Conservation (phyloP, 495 filamentous ascomycete genomes). For the Cercophora newfieldiana region DNA sequence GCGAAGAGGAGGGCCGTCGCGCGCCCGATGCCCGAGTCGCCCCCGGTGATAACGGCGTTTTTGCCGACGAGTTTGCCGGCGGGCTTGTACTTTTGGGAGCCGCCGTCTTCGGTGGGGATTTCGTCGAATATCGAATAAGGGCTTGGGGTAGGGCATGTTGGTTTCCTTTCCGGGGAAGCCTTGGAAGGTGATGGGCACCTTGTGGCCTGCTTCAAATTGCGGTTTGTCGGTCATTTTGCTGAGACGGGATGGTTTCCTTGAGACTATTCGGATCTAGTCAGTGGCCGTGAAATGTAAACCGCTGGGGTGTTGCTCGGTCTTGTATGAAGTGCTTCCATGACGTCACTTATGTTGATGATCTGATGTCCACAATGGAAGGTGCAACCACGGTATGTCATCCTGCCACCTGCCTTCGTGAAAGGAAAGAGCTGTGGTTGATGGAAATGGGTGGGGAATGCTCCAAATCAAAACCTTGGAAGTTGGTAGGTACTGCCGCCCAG, state of each 20-base stretch:
- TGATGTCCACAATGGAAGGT: background rate
- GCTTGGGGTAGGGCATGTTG: constrained; percentile 62
- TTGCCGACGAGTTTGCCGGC: constrained; percentile 75
- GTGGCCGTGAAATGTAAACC: background rate
- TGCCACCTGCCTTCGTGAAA: background rate
- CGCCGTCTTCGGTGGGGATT: constrained; percentile 68
- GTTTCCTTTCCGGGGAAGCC: constrained; percentile 66
- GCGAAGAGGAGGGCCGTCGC: constrained; percentile 77
- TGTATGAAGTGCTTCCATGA: background rate
- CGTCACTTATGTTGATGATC: background rate
- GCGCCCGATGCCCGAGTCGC: constrained; percentile 80
- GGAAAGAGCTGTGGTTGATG: background rate
- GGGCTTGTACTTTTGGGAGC: constrained; percentile 73
- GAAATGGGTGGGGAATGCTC: background rate
- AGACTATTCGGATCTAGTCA: background rate
- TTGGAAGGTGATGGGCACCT: constrained; percentile 68
- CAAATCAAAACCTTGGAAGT: background rate
- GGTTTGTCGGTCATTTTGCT: background rate
- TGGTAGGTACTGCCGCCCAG: background rate
- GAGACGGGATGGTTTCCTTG: background rate
- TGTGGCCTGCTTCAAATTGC: constrained; percentile 54
- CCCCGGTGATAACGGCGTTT: constrained; percentile 79
- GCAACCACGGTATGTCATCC: background rate
- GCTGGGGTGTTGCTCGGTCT: background rate
- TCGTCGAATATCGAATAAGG: constrained; percentile 63